A percentile compares a stretch with the other conserved stretches of the same genome.
phyloP scores from a whole-genome alignment of 176 grass and related monocot genomes.

The Phoenix dactylifera region DNA sequence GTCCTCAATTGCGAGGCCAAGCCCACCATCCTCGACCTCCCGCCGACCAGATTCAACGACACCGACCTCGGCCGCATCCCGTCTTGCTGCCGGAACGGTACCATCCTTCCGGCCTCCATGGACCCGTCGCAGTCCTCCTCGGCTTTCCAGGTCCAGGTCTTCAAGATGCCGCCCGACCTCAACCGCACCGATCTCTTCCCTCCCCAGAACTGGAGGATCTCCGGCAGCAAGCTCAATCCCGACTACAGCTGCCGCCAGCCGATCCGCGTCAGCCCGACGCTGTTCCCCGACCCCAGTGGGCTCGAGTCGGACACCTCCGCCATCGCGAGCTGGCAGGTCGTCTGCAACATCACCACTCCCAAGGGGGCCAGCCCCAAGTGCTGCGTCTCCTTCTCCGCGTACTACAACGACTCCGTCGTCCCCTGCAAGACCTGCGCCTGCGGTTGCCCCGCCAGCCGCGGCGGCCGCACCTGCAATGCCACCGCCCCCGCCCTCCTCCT shows the following conservation, averaged over 20 bases:
- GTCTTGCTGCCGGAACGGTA: constrained; percentile 88
- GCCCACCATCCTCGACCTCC: constrained; percentile 63
- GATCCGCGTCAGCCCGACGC: constrained; percentile 50
- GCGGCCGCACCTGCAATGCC: constrained; percentile 55
- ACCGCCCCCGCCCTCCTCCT: constrained; percentile 57
- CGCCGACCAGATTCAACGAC: constrained; percentile 62
- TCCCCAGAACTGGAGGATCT: constrained; percentile 61
- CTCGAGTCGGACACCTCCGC: constrained; percentile 48
- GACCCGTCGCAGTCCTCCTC: constrained; percentile 69
- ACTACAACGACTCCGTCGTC: constrained; percentile 85
- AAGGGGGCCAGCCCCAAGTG: constrained; percentile 67
- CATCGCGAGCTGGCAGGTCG: constrained; percentile 55
- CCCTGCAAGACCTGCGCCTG: constrained; percentile 87
- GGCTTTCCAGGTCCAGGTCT: constrained; percentile 90
- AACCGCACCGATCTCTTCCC: constrained; percentile 69
- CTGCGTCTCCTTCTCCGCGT: constrained; percentile 81
- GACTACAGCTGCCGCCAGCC: constrained; percentile 53
- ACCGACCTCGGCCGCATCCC: constrained; percentile 51
- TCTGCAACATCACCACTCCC: constrained; percentile 59
- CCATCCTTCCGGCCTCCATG: constrained; percentile 77
- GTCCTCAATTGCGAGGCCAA: constrained; percentile 70
- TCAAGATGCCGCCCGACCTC: constrained; percentile 82
- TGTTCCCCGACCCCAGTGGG: constrained; percentile 57
- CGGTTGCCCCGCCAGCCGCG: constrained; percentile 44
- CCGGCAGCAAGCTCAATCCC: constrained; percentile 55